These are phyloP conservation scores for Cyberlindnera mississippiensis DNA, from an alignment of 805 yeast genomes.

Conservation along the genomic window DNA sequence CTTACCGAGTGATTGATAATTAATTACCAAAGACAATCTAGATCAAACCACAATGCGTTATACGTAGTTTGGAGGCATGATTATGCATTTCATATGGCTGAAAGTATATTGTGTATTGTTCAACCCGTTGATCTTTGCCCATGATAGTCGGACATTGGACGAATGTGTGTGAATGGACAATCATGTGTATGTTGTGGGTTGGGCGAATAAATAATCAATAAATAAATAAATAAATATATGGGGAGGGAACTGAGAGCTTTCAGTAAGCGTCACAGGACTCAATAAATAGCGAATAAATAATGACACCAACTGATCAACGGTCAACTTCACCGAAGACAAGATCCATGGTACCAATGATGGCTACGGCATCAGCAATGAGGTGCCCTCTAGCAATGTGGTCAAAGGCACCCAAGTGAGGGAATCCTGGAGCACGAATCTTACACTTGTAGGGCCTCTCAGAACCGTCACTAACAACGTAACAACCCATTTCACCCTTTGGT, in stretches of 20 bases:
- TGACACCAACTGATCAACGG: conserved; percentile 42
- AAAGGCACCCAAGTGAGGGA: conserved; percentile 84
- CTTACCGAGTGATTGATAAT: no score
- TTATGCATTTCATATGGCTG: no score
- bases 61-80: no score
- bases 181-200: conserved; percentile 1
- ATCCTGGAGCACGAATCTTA: conserved; percentile 93
- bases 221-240: no score
- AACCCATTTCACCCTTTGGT: conserved; percentile 95
- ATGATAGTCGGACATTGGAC: no score
- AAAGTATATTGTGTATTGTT: no score
- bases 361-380: conserved; percentile 87
- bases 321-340: conserved; percentile 93
- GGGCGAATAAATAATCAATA: conserved; percentile 1
- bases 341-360: conserved; percentile 94
- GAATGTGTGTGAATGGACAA: conserved; percentile 3
- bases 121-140: no score
- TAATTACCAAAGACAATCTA: not conserved
- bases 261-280: not conserved
- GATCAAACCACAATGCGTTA: no score
- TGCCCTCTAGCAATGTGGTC: conserved; percentile 85
- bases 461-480: conserved; percentile 84
- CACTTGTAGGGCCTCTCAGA: conserved; percentile 88
- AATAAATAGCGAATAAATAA: conserved; percentile 6
- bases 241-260: no score